Evolutionary conservation across 129 eudicot species (phyloP).

Genomic region (Escallonia rubra): DNA sequence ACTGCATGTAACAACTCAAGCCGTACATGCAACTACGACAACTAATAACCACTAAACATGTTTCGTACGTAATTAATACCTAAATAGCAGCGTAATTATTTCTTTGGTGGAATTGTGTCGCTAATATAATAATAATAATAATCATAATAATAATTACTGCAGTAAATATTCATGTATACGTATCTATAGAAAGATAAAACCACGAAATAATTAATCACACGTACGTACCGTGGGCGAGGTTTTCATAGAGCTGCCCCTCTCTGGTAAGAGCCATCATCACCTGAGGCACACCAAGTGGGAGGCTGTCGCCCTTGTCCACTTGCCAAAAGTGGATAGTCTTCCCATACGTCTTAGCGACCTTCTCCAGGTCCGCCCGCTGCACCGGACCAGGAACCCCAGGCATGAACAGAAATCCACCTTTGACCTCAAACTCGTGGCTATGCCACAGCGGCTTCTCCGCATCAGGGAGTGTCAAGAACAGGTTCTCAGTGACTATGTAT

Average conservation of each 20-base stretch:
- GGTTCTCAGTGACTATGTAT: constrained; percentile 64
- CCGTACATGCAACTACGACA: no score
- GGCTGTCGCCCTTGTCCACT: constrained; percentile 64
- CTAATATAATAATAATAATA: neutral
- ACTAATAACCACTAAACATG: no score
- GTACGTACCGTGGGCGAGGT: constrained; percentile 49
- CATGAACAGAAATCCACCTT: constrained; percentile 81
- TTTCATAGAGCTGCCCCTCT: constrained; percentile 65
- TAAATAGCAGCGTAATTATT: neutral
- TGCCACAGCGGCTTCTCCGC: constrained; percentile 85
- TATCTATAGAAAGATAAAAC: neutral
- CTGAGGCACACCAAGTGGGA: constrained; percentile 81
- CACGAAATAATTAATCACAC: no score
- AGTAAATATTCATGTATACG: no score
- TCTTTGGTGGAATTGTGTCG: neutral
- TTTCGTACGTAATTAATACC: no score
- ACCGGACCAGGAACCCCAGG: constrained; percentile 81
- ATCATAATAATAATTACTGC: no score
- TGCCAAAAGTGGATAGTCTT: constrained; percentile 91
- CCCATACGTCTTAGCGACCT: constrained; percentile 73
- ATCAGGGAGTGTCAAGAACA: constrained; percentile 74
- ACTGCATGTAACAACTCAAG: no score
- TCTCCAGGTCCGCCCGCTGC: constrained; percentile 70
- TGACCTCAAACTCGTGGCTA: constrained; percentile 88
- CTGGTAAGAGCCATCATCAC: constrained; percentile 91